Evolutionary conservation across 176 grass and related monocot genomes (phyloP).

Genomic region (Pontederia crassipes): DNA sequence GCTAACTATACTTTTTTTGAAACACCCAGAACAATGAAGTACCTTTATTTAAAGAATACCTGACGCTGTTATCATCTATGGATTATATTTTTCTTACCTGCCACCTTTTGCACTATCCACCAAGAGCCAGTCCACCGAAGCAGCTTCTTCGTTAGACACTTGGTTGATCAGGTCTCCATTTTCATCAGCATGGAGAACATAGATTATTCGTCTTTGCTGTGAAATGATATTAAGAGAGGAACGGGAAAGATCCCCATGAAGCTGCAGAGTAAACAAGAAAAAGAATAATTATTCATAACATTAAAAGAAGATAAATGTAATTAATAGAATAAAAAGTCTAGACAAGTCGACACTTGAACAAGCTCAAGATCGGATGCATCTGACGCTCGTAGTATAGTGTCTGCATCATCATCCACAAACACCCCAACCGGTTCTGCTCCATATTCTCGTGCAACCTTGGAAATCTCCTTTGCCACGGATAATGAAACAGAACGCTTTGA

Average conservation of each 20-base stretch:
- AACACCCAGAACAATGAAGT: not conserved
- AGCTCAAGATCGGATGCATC: conserved; percentile 56
- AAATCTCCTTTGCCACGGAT: conserved; percentile 60
- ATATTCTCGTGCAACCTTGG: conserved; percentile 46
- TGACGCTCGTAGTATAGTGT: conserved; percentile 51
- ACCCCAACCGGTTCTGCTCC: conserved; percentile 71
- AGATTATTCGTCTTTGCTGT: conserved; percentile 47
- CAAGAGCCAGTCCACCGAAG: conserved; percentile 57
- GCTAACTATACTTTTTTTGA: too few relatives aligned
- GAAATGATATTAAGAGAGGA: conserved; percentile 37
- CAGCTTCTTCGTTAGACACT: conserved; percentile 34
- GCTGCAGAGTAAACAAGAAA: conserved; percentile 28
- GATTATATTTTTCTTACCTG: conserved; percentile 34
- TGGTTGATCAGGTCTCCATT: conserved; percentile 62
- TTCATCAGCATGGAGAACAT: conserved; percentile 72
- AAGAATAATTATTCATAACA: not conserved
- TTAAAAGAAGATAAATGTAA: not conserved
- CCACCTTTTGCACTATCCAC: conserved; percentile 78
- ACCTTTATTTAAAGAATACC: not conserved
- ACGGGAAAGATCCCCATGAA: conserved; percentile 77
- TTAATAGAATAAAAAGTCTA: not conserved
- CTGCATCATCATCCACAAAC: conserved; percentile 82
- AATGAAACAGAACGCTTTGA: conserved; percentile 62
- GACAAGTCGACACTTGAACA: conserved; percentile 41
- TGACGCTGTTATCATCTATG: not conserved